These are phyloP conservation scores for Madurella fahalii DNA, from an alignment of 2,329 filamentous ascomycete genomes.

Conservation along the genomic window DNA sequence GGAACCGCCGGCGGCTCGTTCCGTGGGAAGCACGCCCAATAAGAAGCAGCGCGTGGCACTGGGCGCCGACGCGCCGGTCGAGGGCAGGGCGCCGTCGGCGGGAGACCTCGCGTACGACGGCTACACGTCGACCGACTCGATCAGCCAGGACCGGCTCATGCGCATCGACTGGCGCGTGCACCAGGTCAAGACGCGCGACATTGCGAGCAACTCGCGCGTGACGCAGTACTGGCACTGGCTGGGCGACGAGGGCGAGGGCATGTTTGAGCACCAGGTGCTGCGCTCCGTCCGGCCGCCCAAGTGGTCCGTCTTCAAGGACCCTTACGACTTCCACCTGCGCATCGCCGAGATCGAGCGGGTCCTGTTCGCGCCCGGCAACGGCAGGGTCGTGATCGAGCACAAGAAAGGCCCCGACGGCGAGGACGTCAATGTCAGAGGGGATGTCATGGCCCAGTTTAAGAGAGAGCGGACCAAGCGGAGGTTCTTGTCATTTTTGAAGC, in stretches of 20 bases:
- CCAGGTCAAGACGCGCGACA: conserved; percentile 47
- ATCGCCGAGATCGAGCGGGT: conserved; percentile 45
- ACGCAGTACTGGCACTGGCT: conserved; percentile 57
- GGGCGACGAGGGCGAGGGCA: conserved; percentile 28
- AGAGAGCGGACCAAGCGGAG: conserved; percentile 49
- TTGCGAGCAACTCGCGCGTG: conserved; percentile 44
- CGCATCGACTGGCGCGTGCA: conserved; percentile 49
- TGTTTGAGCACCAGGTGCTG: conserved; percentile 53
- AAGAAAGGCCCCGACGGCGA: conserved; percentile 25
- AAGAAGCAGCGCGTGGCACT: conserved; percentile 8
- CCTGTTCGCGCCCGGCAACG: conserved; percentile 39
- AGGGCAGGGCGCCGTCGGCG: neutral
- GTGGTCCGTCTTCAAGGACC: conserved; percentile 49
- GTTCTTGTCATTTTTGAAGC: conserved; percentile 46
- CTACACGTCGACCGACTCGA: conserved; percentile 52
- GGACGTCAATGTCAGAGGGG: conserved; percentile 32
- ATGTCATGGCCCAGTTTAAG: conserved; percentile 50
- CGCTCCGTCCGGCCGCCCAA: conserved; percentile 38
- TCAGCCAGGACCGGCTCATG: conserved; percentile 42
- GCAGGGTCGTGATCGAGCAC: conserved; percentile 42
- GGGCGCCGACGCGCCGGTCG: neutral
- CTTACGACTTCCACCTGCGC: conserved; percentile 48
- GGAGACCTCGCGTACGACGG: conserved; percentile 38
- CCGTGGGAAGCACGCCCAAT: neutral
- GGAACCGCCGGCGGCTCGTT: neutral